Percentiles rank a stretch among this genome's conserved stretches.
Evolutionary conservation across 2,329 filamentous ascomycete genomes (phyloP).

Genomic region (Arthrobotrys musiformis): DNA sequence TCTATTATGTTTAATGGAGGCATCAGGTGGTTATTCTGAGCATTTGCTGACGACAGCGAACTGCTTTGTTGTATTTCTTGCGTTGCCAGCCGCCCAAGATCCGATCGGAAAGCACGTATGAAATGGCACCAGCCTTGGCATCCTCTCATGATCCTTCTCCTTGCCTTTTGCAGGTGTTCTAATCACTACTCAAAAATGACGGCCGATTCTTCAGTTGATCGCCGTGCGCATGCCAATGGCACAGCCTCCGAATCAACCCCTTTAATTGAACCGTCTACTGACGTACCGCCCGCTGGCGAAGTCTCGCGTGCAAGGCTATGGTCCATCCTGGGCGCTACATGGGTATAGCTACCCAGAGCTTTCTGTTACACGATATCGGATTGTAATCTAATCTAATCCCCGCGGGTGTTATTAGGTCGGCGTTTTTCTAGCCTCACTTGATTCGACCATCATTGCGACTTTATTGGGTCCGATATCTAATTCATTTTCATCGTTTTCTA

Average conservation of each 20-base stretch:
- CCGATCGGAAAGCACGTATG: slow-evolving; percentile 14
- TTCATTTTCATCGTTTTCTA: slow-evolving; percentile 80
- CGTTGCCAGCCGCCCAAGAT: not conserved
- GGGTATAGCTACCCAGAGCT: slow-evolving; percentile 18
- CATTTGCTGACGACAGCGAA: too few relatives aligned
- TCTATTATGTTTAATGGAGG: too few relatives aligned
- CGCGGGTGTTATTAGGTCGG: slow-evolving; percentile 14
- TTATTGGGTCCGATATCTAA: slow-evolving; percentile 84
- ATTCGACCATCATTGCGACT: slow-evolving; percentile 86
- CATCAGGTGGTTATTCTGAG: too few relatives aligned
- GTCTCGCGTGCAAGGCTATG: slow-evolving; percentile 48
- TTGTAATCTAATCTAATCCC: slow-evolving; percentile 1
- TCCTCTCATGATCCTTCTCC: not conserved
- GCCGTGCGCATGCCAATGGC: not conserved
- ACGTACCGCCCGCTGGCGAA: slow-evolving; percentile 35
- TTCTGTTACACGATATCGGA: not conserved
- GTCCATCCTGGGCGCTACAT: slow-evolving; percentile 48
- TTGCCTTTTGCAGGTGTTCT: not conserved
- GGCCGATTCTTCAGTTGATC: not conserved
- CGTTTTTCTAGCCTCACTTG: slow-evolving; percentile 63
- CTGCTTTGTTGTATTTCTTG: slow-evolving; percentile 12
- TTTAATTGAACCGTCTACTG: slow-evolving; percentile 11
- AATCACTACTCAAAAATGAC: slow-evolving; percentile 14
- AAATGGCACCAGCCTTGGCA: not conserved
- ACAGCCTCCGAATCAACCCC: slow-evolving; percentile 29